These are phyloP conservation scores for Erucastrum elatum DNA, from an alignment of 345 rosid genomes.

Conservation along the genomic window DNA sequence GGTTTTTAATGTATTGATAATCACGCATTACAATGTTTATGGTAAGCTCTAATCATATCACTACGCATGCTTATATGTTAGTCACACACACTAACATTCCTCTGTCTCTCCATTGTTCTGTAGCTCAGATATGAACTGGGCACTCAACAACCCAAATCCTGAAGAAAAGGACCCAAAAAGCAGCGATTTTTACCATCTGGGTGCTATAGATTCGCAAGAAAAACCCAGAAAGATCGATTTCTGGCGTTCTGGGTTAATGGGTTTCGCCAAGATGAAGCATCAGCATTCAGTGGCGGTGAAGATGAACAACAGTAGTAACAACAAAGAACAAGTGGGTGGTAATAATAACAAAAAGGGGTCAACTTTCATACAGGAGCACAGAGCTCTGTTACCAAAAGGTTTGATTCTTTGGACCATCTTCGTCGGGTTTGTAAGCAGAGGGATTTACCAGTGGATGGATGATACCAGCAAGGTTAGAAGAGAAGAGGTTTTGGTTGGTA, in stretches of 20 bases:
- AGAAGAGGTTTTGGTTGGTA: constrained; percentile 70
- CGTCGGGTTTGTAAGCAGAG: constrained; percentile 46
- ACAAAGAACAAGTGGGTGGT: constrained; percentile 53
- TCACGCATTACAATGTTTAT: constrained; percentile 56
- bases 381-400: constrained; percentile 67
- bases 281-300: constrained; percentile 61
- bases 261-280: constrained; percentile 54
- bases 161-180: constrained; percentile 29
- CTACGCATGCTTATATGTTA: constrained; percentile 32
- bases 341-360: constrained; percentile 58
- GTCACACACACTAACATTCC: constrained; percentile 9
- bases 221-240: constrained; percentile 27
- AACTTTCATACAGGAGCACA: constrained; percentile 65
- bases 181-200: constrained; percentile 20
- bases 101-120: constrained; percentile 28
- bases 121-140: constrained; percentile 60
- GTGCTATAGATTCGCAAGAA: constrained; percentile 2
- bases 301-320: constrained; percentile 32
- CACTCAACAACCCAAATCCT: constrained; percentile 31
- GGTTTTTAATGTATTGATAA: constrained; percentile 14
- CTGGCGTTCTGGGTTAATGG: constrained; percentile 52
- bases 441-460: constrained; percentile 63
- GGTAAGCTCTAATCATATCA: constrained; percentile 41
- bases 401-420: constrained; percentile 59
- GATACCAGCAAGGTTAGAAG: constrained; percentile 61